Evolutionary conservation across 768 basidiomycete genomes (phyloP).

Genomic region (Agaricus sinodeliciosus): DNA sequence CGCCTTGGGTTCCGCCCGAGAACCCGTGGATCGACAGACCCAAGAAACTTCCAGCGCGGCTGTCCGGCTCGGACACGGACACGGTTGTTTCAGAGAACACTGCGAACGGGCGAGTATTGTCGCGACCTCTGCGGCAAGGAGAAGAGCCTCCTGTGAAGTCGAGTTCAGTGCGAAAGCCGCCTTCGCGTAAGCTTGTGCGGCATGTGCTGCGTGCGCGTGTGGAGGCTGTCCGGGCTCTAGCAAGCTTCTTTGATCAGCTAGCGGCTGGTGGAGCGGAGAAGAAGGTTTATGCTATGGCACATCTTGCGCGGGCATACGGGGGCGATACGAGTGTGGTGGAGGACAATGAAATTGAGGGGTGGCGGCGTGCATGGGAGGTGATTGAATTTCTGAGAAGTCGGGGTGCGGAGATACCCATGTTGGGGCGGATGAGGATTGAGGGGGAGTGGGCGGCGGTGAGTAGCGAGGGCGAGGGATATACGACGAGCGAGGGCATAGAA

Average conservation of each 20-base stretch:
- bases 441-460: constrained; percentile 72
- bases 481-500: constrained; percentile 25
- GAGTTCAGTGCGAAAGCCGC: constrained; percentile 42
- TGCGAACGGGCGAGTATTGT: constrained; percentile 14
- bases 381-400: constrained; percentile 57
- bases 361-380: constrained; percentile 67
- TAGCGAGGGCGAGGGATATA: constrained; percentile 50
- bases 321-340: constrained; percentile 27
- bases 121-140: constrained; percentile 19
- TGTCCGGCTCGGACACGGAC: constrained; percentile 12
- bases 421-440: constrained; percentile 36
- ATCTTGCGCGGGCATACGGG: constrained; percentile 44
- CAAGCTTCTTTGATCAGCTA: constrained; percentile 63
- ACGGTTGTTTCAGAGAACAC: constrained; percentile 15
- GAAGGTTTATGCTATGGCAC: constrained; percentile 38
- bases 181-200: constrained; percentile 79
- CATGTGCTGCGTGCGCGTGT: constrained; percentile 86
- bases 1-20: constrained; percentile 56
- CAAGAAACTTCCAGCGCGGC: constrained; percentile 20
- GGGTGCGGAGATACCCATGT: constrained; percentile 66
- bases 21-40: constrained; percentile 65
- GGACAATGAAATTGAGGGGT: constrained; percentile 32
- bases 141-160: constrained; percentile 37
- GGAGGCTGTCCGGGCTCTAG: constrained; percentile 73
- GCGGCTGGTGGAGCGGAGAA: constrained; percentile 30